phyloP scores from a whole-genome alignment of 306 rosid genomes.

The Leucaena leucocephala region DNA sequence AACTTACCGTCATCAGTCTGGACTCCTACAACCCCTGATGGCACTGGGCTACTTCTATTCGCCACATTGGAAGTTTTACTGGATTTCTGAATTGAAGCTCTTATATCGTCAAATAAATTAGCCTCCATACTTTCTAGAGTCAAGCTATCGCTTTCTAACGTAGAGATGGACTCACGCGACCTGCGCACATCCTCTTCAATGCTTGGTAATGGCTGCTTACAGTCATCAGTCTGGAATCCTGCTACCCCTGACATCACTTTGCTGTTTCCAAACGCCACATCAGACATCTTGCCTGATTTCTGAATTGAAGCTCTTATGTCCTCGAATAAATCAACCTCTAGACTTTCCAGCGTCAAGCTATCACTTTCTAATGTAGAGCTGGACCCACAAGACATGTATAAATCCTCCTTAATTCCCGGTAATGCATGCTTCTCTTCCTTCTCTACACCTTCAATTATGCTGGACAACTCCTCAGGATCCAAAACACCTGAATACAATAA shows the following conservation, averaged over 20 bases:
- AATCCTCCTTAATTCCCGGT: slow-evolving; percentile 74
- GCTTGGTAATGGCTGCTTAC: slow-evolving; percentile 47
- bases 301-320: slow-evolving; percentile 97
- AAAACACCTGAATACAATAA: slow-evolving; percentile 68
- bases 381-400: slow-evolving; percentile 72
- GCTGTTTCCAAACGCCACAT: slow-evolving; percentile 35
- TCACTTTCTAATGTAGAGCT: slow-evolving; percentile 78
- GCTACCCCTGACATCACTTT: slow-evolving; percentile 34
- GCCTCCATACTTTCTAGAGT: slow-evolving; percentile 64
- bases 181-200: slow-evolving; percentile 73
- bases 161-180: slow-evolving; percentile 78
- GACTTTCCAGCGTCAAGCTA: slow-evolving; percentile 61
- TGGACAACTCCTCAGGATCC: slow-evolving; percentile 83
- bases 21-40: slow-evolving; percentile 30
- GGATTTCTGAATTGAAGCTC: slow-evolving; percentile 97
- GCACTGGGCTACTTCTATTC: slow-evolving; percentile 40
- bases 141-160: slow-evolving; percentile 74
- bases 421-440: slow-evolving; percentile 55
- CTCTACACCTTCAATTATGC: slow-evolving; percentile 76
- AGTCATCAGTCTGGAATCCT: slow-evolving; percentile 37
- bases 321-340: slow-evolving; percentile 73
- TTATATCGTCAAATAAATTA: slow-evolving; percentile 76
- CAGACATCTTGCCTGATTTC: slow-evolving; percentile 59
- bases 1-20: slow-evolving; percentile 49
- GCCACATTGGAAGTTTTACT: slow-evolving; percentile 38